Percentiles rank a stretch among this genome's conserved stretches.
Conservation (phyloP, 805 yeast species). For the Wickerhamomyces chaumierensis region DNA sequence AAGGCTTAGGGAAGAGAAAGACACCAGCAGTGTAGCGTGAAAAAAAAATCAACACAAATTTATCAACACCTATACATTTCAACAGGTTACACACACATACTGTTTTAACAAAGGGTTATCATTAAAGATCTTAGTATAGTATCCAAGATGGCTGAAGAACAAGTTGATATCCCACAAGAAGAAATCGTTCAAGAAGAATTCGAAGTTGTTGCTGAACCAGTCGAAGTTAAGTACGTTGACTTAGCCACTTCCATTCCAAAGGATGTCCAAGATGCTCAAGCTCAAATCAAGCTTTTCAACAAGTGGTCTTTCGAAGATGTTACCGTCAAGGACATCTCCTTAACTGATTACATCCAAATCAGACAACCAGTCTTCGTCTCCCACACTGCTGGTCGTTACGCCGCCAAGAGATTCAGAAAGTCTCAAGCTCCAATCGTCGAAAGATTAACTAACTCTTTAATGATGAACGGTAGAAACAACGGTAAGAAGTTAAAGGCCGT, state of each 20-base stretch:
- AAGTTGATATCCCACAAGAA: constrained; percentile 33
- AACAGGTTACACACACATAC: background rate
- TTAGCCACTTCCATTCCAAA: constrained; percentile 95
- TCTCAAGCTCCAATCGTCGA: constrained; percentile 99
- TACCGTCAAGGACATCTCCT: constrained; percentile 94
- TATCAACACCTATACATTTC: background rate
- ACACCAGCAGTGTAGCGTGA: background rate
- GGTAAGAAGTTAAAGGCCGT: constrained; percentile 99
- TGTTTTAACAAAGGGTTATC: background rate
- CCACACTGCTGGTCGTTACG: constrained; percentile 99
- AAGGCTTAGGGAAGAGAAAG: no score
- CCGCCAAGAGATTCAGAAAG: constrained; percentile 99
- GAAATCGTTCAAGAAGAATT: constrained; percentile 46
- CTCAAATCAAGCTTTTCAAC: constrained; percentile 97
- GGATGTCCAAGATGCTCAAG: constrained; percentile 92
- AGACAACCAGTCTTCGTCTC: constrained; percentile 95
- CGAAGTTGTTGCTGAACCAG: constrained; percentile 74
- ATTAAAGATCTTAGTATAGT: background rate
- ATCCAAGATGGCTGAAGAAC: constrained; percentile 71
- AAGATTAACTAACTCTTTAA: constrained; percentile 98
- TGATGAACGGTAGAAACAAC: constrained; percentile 99
- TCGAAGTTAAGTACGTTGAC: constrained; percentile 65
- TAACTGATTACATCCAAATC: constrained; percentile 97
- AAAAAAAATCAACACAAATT: background rate
- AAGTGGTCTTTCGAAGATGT: constrained; percentile 98